Evolutionary conservation across 129 eudicot genomes (phyloP).

Genomic region (Ambrosia artemisiifolia): DNA sequence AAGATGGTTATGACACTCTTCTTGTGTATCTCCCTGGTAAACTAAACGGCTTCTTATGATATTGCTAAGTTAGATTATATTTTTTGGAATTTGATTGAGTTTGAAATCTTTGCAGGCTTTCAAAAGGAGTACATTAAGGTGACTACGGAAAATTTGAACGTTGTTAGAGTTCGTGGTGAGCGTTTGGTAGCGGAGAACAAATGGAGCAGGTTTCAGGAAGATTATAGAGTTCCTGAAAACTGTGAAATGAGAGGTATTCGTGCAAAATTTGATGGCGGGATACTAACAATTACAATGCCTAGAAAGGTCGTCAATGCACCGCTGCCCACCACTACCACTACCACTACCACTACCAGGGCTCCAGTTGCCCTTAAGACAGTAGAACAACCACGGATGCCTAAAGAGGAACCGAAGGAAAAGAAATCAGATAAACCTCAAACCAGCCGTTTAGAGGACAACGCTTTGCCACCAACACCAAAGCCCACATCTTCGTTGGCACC

Average conservation of each 20-base stretch:
- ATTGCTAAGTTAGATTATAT: background rate
- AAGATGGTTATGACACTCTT: constrained; percentile 40
- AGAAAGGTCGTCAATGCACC: constrained; percentile 15
- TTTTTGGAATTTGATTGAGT: background rate
- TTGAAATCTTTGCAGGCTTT: constrained; percentile 38
- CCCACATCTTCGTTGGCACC: background rate
- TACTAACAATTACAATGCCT: constrained; percentile 54
- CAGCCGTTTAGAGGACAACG: background rate
- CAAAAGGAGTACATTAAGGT: constrained; percentile 49
- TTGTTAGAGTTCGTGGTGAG: constrained; percentile 60
- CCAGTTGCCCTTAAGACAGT: background rate
- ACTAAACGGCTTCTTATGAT: background rate
- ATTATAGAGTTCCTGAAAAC: constrained; percentile 43
- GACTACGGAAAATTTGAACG: constrained; percentile 54
- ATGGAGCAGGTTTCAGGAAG: constrained; percentile 70
- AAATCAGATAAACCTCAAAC: constrained; percentile 19
- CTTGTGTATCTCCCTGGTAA: constrained; percentile 66
- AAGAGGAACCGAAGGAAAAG: background rate
- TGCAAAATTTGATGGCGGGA: constrained; percentile 56
- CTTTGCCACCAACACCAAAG: constrained; percentile 14
- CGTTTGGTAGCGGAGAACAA: constrained; percentile 49
- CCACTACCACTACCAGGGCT: constrained; percentile 39
- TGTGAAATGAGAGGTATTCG: constrained; percentile 42
- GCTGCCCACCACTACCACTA: constrained; percentile 10
- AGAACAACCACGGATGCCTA: background rate